A percentile compares a stretch with the other conserved stretches of the same genome.
Conservation (phyloP, 2,329 filamentous ascomycete genomes). For the Nothophoma quercina region DNA sequence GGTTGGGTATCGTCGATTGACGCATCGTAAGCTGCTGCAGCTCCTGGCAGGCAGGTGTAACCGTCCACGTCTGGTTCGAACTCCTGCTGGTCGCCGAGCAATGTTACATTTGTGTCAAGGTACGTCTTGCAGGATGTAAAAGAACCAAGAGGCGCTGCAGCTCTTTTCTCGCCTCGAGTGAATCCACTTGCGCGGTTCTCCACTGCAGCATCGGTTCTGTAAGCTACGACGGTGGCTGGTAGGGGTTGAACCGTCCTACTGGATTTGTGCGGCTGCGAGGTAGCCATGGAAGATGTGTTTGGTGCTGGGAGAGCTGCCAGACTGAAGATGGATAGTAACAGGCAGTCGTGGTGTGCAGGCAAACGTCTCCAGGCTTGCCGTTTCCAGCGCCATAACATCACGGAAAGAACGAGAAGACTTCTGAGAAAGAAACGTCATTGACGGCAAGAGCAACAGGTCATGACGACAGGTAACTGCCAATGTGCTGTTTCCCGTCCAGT, state of each 20-base stretch:
- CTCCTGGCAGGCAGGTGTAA: slow-evolving; percentile 16
- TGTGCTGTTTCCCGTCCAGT: neutral
- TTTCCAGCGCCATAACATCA: neutral
- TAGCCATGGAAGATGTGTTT: neutral
- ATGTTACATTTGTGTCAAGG: slow-evolving; percentile 14
- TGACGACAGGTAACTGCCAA: neutral
- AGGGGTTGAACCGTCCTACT: slow-evolving; percentile 19
- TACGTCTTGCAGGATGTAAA: slow-evolving; percentile 33
- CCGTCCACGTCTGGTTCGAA: slow-evolving; percentile 20
- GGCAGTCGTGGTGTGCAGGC: neutral
- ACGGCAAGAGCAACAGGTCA: neutral
- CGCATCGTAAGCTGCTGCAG: slow-evolving; percentile 6
- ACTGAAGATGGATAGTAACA: neutral
- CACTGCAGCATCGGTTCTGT: slow-evolving; percentile 18
- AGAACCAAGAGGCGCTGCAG: slow-evolving; percentile 23
- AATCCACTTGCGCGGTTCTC: slow-evolving; percentile 13
- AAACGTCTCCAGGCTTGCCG: neutral
- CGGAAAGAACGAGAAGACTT: neutral
- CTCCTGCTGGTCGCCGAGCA: slow-evolving; percentile 6
- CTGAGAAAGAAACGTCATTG: neutral
- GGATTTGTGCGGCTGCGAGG: slow-evolving; percentile 7
- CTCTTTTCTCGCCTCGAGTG: slow-evolving; percentile 10
- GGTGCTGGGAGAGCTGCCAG: neutral
- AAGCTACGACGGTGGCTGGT: too few species aligned
- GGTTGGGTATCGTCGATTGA: slow-evolving; percentile 21